Evolutionary conservation across 2,329 filamentous ascomycete species (phyloP).

Genomic region (Xylariaceae sp.): DNA sequence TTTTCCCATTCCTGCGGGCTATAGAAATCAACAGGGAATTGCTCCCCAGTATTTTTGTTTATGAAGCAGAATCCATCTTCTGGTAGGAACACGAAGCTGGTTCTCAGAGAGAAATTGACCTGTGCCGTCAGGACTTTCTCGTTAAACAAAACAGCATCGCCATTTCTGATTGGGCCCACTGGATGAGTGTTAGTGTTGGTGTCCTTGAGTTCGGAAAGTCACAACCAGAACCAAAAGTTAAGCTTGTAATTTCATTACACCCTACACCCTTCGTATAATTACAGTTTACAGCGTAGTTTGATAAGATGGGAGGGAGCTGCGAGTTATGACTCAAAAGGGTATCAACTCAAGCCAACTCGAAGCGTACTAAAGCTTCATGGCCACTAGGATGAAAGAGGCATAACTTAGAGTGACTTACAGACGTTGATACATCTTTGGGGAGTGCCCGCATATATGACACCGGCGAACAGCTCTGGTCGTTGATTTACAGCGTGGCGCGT

Average conservation of each 20-base stretch:
- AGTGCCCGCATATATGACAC: conserved; percentile 83
- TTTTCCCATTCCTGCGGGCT: conserved; percentile 79
- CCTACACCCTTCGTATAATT: too few species aligned
- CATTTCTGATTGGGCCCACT: conserved; percentile 83
- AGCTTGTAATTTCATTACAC: not conserved
- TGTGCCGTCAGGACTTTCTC: conserved; percentile 89
- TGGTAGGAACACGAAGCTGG: conserved; percentile 82
- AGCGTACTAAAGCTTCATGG: not conserved
- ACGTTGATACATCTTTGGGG: conserved; percentile 87
- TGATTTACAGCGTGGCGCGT: conserved; percentile 87
- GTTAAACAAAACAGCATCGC: conserved; percentile 89
- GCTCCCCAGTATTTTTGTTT: conserved; percentile 78
- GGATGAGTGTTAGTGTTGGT: conserved; percentile 47
- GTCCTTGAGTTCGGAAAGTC: not conserved
- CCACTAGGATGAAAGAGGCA: not conserved
- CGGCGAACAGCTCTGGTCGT: conserved; percentile 82
- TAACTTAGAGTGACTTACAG: conserved; percentile 12
- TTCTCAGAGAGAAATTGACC: conserved; percentile 90
- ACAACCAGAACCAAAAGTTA: not conserved
- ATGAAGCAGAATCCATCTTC: conserved; percentile 88
- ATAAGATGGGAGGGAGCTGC: too few species aligned
- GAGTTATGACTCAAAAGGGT: not conserved
- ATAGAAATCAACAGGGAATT: conserved; percentile 86
- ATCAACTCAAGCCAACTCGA: not conserved
- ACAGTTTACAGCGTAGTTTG: too few species aligned